These are phyloP conservation scores for Nematocida ironsii DNA, from an alignment of 371 early-diverging fungal species.

Conservation along the genomic window DNA sequence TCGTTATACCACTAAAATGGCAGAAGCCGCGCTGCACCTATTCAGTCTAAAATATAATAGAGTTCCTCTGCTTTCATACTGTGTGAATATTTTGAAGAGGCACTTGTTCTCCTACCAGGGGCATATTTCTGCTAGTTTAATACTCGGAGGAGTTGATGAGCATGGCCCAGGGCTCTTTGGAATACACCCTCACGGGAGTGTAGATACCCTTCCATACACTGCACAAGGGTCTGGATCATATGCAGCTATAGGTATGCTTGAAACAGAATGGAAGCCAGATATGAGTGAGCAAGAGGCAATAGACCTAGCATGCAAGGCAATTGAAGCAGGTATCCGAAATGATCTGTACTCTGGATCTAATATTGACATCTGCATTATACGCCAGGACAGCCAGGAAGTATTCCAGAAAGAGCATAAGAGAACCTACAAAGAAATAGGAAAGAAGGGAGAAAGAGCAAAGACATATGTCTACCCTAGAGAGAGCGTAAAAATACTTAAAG, in stretches of 20 bases:
- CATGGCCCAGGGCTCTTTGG: slow-evolving; percentile 85
- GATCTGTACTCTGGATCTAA: slow-evolving; percentile 97
- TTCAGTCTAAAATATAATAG: slow-evolving; percentile 83
- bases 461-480: slow-evolving; percentile 40
- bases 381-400: slow-evolving; percentile 23
- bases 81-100: slow-evolving; percentile 73
- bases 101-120: slow-evolving; percentile 79
- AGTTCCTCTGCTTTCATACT: slow-evolving; percentile 81
- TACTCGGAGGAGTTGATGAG: slow-evolving; percentile 89
- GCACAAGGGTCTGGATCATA: slow-evolving; percentile 95
- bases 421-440: slow-evolving; percentile 61
- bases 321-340: slow-evolving; percentile 95
- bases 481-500: slow-evolving; percentile 34
- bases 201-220: slow-evolving; percentile 86
- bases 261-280: slow-evolving; percentile 78
- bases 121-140: slow-evolving; percentile 88
- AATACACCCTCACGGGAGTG: slow-evolving; percentile 91
- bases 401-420: slow-evolving; percentile 43
- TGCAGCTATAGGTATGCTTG: slow-evolving; percentile 93
- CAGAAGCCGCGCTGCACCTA: slow-evolving; percentile 83
- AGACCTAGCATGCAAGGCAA: slow-evolving; percentile 83
- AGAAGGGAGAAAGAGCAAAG: slow-evolving; percentile 40
- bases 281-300: slow-evolving; percentile 87
- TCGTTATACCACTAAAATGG: slow-evolving; percentile 84
- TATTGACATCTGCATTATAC: slow-evolving; percentile 77